Percentiles rank a stretch among this genome's conserved stretches.
Conservation (phyloP, 2,329 filamentous ascomycete species). For the Fusarium begoniae region DNA sequence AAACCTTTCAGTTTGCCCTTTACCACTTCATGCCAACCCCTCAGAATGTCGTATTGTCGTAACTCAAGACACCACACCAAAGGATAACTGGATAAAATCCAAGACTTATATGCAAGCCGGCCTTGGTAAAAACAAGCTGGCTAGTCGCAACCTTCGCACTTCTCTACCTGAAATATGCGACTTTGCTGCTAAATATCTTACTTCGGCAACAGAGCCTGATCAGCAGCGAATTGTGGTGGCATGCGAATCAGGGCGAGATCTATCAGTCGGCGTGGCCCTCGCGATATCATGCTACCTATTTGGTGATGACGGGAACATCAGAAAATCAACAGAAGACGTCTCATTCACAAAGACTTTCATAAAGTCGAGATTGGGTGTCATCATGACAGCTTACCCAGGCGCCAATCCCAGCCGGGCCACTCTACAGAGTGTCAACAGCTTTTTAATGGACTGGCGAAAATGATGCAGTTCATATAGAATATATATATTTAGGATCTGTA, state of each 20-base stretch:
- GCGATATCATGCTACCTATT: slow-evolving; percentile 80
- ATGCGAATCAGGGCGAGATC: slow-evolving; percentile 81
- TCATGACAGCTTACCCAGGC: slow-evolving; percentile 80
- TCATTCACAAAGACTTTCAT: slow-evolving; percentile 78
- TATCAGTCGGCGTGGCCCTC: slow-evolving; percentile 81
- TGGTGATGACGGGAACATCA: slow-evolving; percentile 66
- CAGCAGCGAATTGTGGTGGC: slow-evolving; percentile 62
- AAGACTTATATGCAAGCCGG: slow-evolving; percentile 63
- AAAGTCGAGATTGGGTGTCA: slow-evolving; percentile 79
- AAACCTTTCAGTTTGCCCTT: slow-evolving; percentile 49
- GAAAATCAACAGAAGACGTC: slow-evolving; percentile 34
- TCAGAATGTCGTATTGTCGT: slow-evolving; percentile 55
- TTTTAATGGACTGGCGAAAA: slow-evolving; percentile 72
- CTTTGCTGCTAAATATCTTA: slow-evolving; percentile 60
- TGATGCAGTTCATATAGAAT: not conserved
- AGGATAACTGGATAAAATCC: slow-evolving; percentile 52
- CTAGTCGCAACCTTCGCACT: slow-evolving; percentile 82
- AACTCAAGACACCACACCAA: slow-evolving; percentile 53
- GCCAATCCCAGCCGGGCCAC: slow-evolving; percentile 87
- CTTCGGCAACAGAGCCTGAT: not conserved
- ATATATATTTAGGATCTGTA: not conserved
- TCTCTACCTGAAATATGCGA: slow-evolving; percentile 70
- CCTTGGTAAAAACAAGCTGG: slow-evolving; percentile 77
- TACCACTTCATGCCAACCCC: slow-evolving; percentile 40
- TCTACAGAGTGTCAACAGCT: slow-evolving; percentile 90